These are phyloP conservation scores for Prunus dulcis DNA, from an alignment of 306 rosid genomes.

Conservation along the genomic window DNA sequence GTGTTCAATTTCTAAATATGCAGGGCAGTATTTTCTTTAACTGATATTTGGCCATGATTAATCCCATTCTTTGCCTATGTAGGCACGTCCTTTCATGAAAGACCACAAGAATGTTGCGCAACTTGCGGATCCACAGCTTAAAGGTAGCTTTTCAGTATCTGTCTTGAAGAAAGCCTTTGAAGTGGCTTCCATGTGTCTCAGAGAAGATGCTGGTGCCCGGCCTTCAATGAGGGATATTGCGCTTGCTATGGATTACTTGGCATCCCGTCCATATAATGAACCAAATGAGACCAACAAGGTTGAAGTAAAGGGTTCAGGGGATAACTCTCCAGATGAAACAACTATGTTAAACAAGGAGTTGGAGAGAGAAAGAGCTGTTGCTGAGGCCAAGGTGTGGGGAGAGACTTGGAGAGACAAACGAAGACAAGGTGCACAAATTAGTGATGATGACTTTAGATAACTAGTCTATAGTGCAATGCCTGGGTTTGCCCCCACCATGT, in stretches of 20 bases:
- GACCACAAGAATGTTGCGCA: constrained; percentile 50
- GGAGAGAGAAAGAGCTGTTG: constrained; percentile 67
- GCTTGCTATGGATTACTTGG: constrained; percentile 56
- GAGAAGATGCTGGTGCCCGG: constrained; percentile 61
- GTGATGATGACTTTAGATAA: constrained; percentile 34
- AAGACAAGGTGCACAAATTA: constrained; percentile 45
- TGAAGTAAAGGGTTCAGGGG: constrained; percentile 47
- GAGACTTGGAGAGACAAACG: constrained; percentile 70
- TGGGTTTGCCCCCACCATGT: not conserved
- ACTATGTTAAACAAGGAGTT: constrained; percentile 50
- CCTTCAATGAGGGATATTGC: constrained; percentile 73
- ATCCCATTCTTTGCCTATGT: not conserved
- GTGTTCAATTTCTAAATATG: not conserved
- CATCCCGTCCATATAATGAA: constrained; percentile 43
- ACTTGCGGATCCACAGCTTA: constrained; percentile 58
- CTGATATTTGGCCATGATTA: not conserved
- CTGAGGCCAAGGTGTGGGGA: constrained; percentile 86
- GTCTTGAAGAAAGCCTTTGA: constrained; percentile 48
- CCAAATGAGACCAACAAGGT: constrained; percentile 28
- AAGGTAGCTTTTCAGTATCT: constrained; percentile 51
- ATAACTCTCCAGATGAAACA: constrained; percentile 58
- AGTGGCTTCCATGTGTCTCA: constrained; percentile 75
- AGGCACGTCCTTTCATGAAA: constrained; percentile 62
- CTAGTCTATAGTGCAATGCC: not conserved
- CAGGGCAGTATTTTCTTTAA: not conserved